These are phyloP conservation scores for Ogataea paraovalis DNA, from an alignment of 805 yeast genomes.

Conservation along the genomic window DNA sequence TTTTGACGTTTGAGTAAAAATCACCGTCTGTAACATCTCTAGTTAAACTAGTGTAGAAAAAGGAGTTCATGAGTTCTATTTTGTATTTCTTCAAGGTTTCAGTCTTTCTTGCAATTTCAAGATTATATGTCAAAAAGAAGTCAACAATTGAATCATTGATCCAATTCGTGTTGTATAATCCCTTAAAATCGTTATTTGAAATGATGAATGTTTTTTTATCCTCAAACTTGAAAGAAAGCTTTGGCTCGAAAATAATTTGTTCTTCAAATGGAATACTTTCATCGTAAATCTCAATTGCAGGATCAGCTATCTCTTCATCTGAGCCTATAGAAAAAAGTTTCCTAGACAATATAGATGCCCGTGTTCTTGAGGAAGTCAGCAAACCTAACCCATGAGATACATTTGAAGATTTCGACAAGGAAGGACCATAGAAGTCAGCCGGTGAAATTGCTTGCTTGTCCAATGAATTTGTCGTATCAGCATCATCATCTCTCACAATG, in stretches of 20 bases:
- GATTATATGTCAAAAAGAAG: slow-evolving; percentile 65
- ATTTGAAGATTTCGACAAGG: not conserved
- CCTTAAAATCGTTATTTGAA: slow-evolving; percentile 67
- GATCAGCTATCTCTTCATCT: slow-evolving; percentile 23
- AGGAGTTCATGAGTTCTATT: slow-evolving; percentile 66
- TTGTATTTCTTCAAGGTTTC: slow-evolving; percentile 33
- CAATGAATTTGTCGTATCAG: not conserved
- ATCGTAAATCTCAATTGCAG: slow-evolving; percentile 18
- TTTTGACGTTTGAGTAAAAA: slow-evolving; percentile 59
- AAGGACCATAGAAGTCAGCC: not conserved
- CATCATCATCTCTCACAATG: not conserved
- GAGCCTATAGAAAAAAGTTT: slow-evolving; percentile 37
- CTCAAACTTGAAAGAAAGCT: slow-evolving; percentile 46
- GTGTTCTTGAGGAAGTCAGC: not conserved
- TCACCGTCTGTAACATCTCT: slow-evolving; percentile 21
- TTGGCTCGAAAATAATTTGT: slow-evolving; percentile 29
- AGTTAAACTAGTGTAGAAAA: slow-evolving; percentile 68
- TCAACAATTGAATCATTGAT: slow-evolving; percentile 86
- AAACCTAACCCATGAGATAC: not conserved
- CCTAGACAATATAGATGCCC: not conserved
- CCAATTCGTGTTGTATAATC: slow-evolving; percentile 80
- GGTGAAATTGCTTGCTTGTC: not conserved
- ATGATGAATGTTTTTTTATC: slow-evolving; percentile 55
- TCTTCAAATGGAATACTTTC: slow-evolving; percentile 29
- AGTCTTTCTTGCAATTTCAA: slow-evolving; percentile 32